Evolutionary conservation across 805 yeast genomes (phyloP), one percentile per base, ranked within the genome.

Genomic region (Maudiozyma serrabonitensis): DNA sequence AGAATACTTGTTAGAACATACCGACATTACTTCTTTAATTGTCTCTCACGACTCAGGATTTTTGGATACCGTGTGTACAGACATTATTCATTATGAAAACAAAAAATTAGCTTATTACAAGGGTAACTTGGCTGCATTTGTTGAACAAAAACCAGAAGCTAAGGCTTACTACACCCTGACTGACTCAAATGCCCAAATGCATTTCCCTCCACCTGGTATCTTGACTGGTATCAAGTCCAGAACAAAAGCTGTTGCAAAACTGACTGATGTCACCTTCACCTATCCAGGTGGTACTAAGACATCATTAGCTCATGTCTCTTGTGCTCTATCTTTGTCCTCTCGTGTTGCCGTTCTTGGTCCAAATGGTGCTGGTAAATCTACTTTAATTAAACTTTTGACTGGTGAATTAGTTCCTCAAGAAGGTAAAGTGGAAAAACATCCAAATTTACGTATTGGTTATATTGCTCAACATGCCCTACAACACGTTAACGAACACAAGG

Each of bases 1-100:
- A 71, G 89, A 91, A 52, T 93, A 93, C 64, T 76, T 93, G 63
- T 74, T 80, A 38, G 81, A 78, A 49, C 88, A 93, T 69, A 79
- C 86, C 18, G 84, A 88, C 50, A 90, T 93, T 66, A 91, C 99
- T 47, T 87, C 96, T 16, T 75, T 91, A 67, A 91, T 91, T 64
- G 98, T 91, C 58, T 90, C 98, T 47, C 99, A 91, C 78, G 99
- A 91, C 74, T 88, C 97, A 49, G 95, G 96, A 21, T 91, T 91
- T 78, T 74, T 91, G 67, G 99, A 91, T 65, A 80, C 82, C 46
- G 98, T 91, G 35, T 93, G 98, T 75, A 89, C 98, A 38, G 97
- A 91, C 66, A 88, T 93, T 62, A 88, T 88, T 58, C 98, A 91
- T 70, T 91, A 91, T 69, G 99, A 93, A 72, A 85, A 84, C 74